These are phyloP conservation scores for Sporothrix schenckii DNA, from an alignment of 2,329 filamentous ascomycete species.

Conservation along the genomic window DNA sequence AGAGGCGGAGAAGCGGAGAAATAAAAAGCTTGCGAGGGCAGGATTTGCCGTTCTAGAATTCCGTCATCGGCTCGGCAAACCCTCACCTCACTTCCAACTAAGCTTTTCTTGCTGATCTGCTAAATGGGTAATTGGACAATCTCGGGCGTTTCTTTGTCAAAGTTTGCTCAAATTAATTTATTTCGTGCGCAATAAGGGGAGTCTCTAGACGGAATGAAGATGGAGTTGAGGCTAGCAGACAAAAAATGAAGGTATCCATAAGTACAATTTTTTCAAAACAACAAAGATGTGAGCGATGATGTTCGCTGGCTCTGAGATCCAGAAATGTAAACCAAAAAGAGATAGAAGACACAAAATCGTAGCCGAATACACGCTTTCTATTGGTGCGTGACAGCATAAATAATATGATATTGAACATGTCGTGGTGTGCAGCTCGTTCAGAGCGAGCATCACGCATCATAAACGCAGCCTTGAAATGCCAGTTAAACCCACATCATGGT, in stretches of 20 bases:
- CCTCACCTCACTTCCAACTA: background rate
- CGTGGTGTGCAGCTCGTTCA: background rate
- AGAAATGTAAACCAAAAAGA: background rate
- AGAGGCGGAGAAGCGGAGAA: background rate
- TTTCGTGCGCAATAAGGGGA: background rate
- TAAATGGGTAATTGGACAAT: background rate
- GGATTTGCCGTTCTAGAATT: constrained; percentile 1
- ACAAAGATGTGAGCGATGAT: background rate
- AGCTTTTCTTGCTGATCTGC: background rate
- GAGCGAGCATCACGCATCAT: background rate
- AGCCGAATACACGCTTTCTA: background rate
- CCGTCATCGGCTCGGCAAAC: background rate
- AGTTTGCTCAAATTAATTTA: background rate
- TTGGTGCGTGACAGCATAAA: background rate
- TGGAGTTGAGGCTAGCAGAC: background rate
- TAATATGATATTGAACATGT: background rate
- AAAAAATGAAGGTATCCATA: background rate
- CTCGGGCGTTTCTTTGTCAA: background rate
- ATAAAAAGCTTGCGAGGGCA: background rate
- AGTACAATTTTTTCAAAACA: background rate
- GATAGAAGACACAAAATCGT: background rate
- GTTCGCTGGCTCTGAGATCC: background rate
- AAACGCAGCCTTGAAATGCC: background rate
- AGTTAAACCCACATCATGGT: constrained; percentile 30
- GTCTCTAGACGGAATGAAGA: background rate